phyloP scores from a whole-genome alignment of 257 asterid genomes.

The Primulina tabacum region DNA sequence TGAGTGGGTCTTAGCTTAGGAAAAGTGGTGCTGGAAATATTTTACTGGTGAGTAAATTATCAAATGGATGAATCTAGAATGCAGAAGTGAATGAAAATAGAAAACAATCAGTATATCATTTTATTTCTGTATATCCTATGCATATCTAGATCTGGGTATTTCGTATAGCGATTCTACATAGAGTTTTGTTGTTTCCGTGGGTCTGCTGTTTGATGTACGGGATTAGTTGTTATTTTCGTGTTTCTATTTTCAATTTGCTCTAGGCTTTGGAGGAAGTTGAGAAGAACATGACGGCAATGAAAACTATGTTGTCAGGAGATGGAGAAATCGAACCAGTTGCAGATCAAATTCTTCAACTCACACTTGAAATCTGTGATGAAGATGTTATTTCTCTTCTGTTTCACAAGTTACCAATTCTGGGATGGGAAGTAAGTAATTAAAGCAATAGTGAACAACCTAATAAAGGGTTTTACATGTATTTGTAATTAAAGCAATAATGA shows the following conservation, averaged over 20 bases:
- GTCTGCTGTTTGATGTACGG: constrained; percentile 12
- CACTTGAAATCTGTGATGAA: constrained; percentile 77
- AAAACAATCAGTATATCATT: constrained; percentile 15
- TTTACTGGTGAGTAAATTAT: neutral
- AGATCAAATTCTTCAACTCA: constrained; percentile 75
- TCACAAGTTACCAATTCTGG: constrained; percentile 81
- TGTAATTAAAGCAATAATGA: constrained; percentile 22
- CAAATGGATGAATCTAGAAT: neutral
- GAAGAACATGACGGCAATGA: constrained; percentile 82
- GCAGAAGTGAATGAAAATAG: neutral
- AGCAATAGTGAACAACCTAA: constrained; percentile 9
- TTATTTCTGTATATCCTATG: neutral
- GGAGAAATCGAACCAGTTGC: constrained; percentile 83
- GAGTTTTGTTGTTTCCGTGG: constrained; percentile 19
- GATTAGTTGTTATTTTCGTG: constrained; percentile 18
- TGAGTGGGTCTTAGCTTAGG: constrained; percentile 14
- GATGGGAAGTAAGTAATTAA: constrained; percentile 87
- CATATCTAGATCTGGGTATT: neutral
- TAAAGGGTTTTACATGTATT: neutral
- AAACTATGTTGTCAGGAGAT: constrained; percentile 83
- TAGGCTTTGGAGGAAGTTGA: constrained; percentile 99
- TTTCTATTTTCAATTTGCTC: constrained; percentile 18
- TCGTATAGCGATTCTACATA: constrained; percentile 1
- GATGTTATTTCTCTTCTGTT: constrained; percentile 81
- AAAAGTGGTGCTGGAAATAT: constrained; percentile 13